Evolutionary conservation across 163 green algal genomes (phyloP), one percentile per base, ranked within the genome.

Genomic region (Scenedesmus sp.): DNA sequence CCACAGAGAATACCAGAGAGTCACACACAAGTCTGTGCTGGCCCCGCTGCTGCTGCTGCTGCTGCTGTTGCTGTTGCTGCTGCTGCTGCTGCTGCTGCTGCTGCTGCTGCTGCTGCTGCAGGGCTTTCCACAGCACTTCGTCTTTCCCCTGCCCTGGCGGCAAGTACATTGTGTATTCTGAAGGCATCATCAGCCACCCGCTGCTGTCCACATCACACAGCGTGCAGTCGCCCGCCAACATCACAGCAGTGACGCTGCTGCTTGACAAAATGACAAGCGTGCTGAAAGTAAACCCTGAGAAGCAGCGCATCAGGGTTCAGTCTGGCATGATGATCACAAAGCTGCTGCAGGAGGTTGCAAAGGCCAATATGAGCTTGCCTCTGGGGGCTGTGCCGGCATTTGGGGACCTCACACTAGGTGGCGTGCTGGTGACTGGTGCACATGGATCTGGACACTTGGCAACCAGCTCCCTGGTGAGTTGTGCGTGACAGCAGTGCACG

Each of bases 391-490:
- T 91, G 60, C 90, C 90, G 4, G 85, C 85, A 2, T 93, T 91
- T 88, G 86, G 67, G 34, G 90, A 88, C 81, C 77, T 93, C 5
- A 93, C 86, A 15, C 23, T 93, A 3, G 90, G 90, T 54, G 90
- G 90, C 6, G 86, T 93, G 52, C 62, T 93, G 85, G 59, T 88
- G 20, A 93, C 90, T 0, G 77, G 77, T 1, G 90, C 90, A 13
- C 90, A 93, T 57, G 90, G 90, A 34, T 82, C 67, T 18, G 86
- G 86, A 34, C 60, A 89, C 23, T 9, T 6, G 5, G 55, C 56
- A 18, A 88, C 59, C 16, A 86, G 85, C 76, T 77, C n/a, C 4
- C 60, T 91, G 85, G 83, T 93, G 34, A 81, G 90, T 64, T 64
- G 7, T 10, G 34, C 10, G 7, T 64, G 59, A 9, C 10, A 15